Evolutionary conservation across 2,329 filamentous ascomycete genomes (phyloP).

Genomic region (Emergomyces africanus): DNA sequence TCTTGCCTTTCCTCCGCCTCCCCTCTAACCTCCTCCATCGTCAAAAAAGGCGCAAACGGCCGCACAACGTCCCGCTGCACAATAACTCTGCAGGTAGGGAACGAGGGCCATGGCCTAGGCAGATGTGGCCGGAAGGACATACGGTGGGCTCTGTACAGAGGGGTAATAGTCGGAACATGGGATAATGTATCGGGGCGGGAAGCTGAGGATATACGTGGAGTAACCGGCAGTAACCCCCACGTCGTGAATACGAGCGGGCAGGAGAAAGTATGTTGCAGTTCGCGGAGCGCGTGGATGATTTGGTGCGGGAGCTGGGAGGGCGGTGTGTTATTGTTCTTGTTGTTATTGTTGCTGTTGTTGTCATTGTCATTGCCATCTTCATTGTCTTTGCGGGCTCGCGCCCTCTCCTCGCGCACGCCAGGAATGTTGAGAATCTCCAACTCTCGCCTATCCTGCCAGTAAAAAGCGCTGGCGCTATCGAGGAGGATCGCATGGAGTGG

Average conservation of each 20-base stretch:
- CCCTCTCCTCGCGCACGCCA: slow-evolving; percentile 7
- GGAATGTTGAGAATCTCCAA: slow-evolving; percentile 20
- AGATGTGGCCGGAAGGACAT: slow-evolving; percentile 22
- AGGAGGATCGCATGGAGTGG: slow-evolving; percentile 40
- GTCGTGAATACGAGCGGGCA: slow-evolving; percentile 30
- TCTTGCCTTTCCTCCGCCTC: slow-evolving; percentile 25
- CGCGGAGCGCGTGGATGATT: slow-evolving; percentile 17
- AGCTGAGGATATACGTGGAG: background rate
- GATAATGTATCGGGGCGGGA: background rate
- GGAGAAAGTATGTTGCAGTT: slow-evolving; percentile 25
- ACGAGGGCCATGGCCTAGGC: slow-evolving; percentile 27
- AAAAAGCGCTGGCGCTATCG: slow-evolving; percentile 43
- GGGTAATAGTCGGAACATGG: background rate
- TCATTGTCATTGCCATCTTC: too few relatives aligned
- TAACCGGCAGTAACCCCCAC: slow-evolving; percentile 12
- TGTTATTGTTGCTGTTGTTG: too few relatives aligned
- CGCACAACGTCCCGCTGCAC: slow-evolving; percentile 24
- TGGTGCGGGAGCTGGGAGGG: background rate
- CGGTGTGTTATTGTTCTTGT: background rate
- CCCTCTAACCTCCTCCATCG: slow-evolving; percentile 19
- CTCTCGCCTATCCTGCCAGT: slow-evolving; percentile 40
- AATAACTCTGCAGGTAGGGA: slow-evolving; percentile 26
- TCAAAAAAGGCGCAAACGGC: slow-evolving; percentile 24
- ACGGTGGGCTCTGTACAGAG: background rate
- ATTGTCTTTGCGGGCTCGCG: background rate